phyloP scores from a whole-genome alignment of 306 rosid species.

The Rubus parviflorus region DNA sequence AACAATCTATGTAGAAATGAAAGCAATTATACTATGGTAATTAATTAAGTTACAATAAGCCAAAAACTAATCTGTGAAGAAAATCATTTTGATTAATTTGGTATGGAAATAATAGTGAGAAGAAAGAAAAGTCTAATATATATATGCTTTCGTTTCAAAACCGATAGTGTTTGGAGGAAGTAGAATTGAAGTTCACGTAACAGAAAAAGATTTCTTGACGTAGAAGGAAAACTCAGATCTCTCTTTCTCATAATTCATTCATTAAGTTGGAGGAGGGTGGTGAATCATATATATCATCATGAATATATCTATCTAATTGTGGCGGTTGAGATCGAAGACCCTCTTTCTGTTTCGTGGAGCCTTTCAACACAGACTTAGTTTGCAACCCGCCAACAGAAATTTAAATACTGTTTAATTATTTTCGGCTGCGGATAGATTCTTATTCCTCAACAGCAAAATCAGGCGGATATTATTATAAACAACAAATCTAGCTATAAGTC shows the following conservation, averaged over 20 bases:
- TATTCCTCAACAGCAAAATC: conserved; percentile 1
- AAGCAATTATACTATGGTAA: no score
- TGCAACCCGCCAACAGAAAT: conserved; percentile 11
- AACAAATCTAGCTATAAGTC: neutral
- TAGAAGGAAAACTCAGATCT: conserved; percentile 54
- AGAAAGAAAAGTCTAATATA: neutral
- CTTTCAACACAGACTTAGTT: conserved; percentile 15
- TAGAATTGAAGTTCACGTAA: conserved; percentile 50
- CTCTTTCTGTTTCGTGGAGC: conserved; percentile 21
- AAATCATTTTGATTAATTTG: neutral
- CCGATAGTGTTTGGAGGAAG: conserved; percentile 25
- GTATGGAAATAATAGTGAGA: neutral
- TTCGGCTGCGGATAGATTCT: conserved; percentile 5
- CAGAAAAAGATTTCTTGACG: conserved; percentile 54
- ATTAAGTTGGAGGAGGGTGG: no score
- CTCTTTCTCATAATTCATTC: neutral
- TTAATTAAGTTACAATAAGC: neutral
- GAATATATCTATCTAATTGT: neutral
- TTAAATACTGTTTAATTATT: neutral
- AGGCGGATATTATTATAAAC: neutral
- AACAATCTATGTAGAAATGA: no score
- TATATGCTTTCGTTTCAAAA: neutral
- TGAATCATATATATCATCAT: neutral
- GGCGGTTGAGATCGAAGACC: neutral
- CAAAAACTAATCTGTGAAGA: neutral